Percentiles rank a stretch among this genome's conserved stretches.
phyloP scores from a whole-genome alignment of 768 basidiomycete genomes.

The Lentinula sp. region DNA sequence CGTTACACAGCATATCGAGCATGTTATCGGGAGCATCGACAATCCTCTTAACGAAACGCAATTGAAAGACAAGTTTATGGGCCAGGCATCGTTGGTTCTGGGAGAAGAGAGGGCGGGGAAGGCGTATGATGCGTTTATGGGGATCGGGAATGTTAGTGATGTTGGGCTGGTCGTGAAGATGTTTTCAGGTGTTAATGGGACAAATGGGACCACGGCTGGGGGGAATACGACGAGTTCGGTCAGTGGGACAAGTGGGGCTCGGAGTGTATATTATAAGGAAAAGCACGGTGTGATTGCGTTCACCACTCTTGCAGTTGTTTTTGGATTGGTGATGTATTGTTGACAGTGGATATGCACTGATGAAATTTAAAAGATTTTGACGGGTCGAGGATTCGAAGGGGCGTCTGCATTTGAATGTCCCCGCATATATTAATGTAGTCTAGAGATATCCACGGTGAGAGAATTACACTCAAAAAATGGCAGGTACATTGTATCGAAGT shows the following conservation, averaged over 20 bases:
- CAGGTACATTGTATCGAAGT: too few relatives aligned
- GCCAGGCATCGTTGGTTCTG: conserved; percentile 13
- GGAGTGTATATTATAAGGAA: neutral
- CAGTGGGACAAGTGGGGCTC: neutral
- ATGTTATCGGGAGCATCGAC: conserved; percentile 16
- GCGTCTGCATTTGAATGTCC: too few relatives aligned
- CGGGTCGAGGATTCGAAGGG: too few relatives aligned
- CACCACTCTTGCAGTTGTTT: too few relatives aligned
- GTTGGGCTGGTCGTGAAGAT: neutral
- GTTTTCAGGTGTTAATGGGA: conserved; percentile 3
- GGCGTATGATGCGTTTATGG: conserved; percentile 7
- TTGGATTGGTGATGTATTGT: too few relatives aligned
- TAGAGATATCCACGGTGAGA: too few relatives aligned
- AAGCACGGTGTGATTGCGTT: too few relatives aligned
- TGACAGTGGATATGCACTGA: too few relatives aligned
- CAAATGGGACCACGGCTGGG: neutral
- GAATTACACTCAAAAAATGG: too few relatives aligned
- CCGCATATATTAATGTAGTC: too few relatives aligned
- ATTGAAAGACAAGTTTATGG: conserved; percentile 16
- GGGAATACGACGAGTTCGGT: neutral
- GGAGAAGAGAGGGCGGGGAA: conserved; percentile 12
- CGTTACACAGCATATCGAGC: conserved; percentile 12
- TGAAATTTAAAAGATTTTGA: too few relatives aligned
- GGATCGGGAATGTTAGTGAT: conserved; percentile 7
- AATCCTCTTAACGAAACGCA: conserved; percentile 12